phyloP scores from a whole-genome alignment of 176 grass and related monocot genomes.

The Metroxylon sagu region DNA sequence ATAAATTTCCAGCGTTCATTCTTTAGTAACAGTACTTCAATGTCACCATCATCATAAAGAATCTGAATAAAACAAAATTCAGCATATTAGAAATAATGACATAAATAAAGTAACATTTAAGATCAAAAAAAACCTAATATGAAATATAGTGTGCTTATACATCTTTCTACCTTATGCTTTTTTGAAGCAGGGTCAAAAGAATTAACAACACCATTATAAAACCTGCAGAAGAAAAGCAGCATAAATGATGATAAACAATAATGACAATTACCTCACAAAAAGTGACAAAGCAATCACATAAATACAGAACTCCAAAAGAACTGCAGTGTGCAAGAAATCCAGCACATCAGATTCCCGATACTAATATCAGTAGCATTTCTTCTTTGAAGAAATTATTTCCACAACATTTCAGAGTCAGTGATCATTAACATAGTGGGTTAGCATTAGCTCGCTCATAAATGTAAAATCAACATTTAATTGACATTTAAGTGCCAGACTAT shows the following conservation, averaged over 20 bases:
- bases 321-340: too few relatives aligned
- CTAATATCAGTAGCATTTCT: too few relatives aligned
- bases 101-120: conserved; percentile 5
- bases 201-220: conserved; percentile 47
- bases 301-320: background rate
- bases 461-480: too few relatives aligned
- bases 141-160: conserved; percentile 3
- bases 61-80: conserved; percentile 26
- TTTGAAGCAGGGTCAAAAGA: conserved; percentile 33
- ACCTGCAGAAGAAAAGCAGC: conserved; percentile 39
- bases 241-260: conserved; percentile 1
- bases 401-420: too few relatives aligned
- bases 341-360: too few relatives aligned
- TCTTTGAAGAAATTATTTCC: too few relatives aligned
- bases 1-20: conserved; percentile 58
- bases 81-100: background rate
- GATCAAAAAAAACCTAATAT: background rate
- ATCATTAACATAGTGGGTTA: too few relatives aligned
- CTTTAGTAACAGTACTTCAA: conserved; percentile 43
- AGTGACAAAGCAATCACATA: background rate
- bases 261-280: conserved; percentile 13
- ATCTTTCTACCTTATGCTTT: conserved; percentile 46
- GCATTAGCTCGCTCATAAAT: too few relatives aligned
- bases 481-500: too few relatives aligned
- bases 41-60: conserved; percentile 78